Conservation (phyloP, 495 filamentous ascomycete genomes). For the Sordaria brevicollis region DNA sequence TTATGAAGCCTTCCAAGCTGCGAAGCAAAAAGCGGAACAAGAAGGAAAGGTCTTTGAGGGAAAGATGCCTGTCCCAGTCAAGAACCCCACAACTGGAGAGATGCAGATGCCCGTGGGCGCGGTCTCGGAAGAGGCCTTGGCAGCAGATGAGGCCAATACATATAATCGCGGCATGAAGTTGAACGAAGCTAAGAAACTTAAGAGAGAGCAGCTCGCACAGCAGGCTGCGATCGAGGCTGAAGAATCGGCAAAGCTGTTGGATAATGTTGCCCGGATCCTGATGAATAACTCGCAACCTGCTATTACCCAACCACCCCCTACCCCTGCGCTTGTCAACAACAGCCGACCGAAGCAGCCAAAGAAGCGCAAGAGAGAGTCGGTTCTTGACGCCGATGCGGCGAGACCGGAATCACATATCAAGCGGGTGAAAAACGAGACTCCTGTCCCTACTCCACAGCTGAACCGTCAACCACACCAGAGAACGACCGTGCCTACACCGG, state of each 20-base stretch:
- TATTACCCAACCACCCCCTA: slow-evolving; percentile 5
- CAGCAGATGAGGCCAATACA: slow-evolving; percentile 44
- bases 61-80: slow-evolving; percentile 31
- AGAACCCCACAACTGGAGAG: slow-evolving; percentile 37
- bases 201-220: slow-evolving; percentile 60
- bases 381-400: slow-evolving; percentile 31
- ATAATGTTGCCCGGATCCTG: slow-evolving; percentile 36
- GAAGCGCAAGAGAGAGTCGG: slow-evolving; percentile 46
- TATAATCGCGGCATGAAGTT: slow-evolving; percentile 85
- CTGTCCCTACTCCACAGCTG: slow-evolving; percentile 36
- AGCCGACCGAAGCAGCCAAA: slow-evolving; percentile 17
- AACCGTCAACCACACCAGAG: slow-evolving; percentile 20
- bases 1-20: slow-evolving; percentile 58
- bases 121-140: slow-evolving; percentile 37
- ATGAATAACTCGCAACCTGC: slow-evolving; percentile 28
- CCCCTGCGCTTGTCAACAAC: slow-evolving; percentile 12
- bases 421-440: slow-evolving; percentile 48
- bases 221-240: slow-evolving; percentile 60
- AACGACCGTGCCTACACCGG: slow-evolving; percentile 1
- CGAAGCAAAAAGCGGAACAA: slow-evolving; percentile 57
- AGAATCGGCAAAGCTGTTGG: slow-evolving; percentile 47
- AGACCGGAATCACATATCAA: slow-evolving; percentile 37
- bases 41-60: slow-evolving; percentile 53
- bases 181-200: slow-evolving; percentile 87
- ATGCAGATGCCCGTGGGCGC: slow-evolving; percentile 38